phyloP scores from a whole-genome alignment of 2,329 filamentous ascomycete genomes.

The Bipolaris victoriae region DNA sequence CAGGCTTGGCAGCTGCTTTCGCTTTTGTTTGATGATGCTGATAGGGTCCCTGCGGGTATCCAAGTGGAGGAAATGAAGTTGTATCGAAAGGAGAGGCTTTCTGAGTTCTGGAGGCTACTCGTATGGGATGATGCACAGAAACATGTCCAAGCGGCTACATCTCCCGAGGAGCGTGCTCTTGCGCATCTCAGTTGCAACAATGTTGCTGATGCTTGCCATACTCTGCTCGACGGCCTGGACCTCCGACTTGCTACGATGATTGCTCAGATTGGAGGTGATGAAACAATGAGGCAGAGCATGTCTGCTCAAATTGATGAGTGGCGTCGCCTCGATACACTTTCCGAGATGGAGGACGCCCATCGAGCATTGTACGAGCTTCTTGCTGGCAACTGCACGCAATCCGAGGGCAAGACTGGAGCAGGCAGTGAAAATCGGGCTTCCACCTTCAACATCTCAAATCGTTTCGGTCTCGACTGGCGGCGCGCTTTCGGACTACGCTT shows the following conservation, averaged over 20 bases:
- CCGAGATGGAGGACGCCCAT: slow-evolving; percentile 84
- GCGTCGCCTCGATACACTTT: slow-evolving; percentile 80
- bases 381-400: slow-evolving; percentile 83
- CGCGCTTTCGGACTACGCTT: slow-evolving; percentile 89
- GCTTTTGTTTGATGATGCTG: slow-evolving; percentile 76
- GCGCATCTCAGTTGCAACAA: slow-evolving; percentile 79
- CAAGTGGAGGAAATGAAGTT: slow-evolving; percentile 51
- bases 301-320: slow-evolving; percentile 81
- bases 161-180: slow-evolving; percentile 82
- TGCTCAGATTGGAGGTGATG: slow-evolving; percentile 80
- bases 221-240: slow-evolving; percentile 76
- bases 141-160: slow-evolving; percentile 63
- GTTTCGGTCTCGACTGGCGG: slow-evolving; percentile 89
- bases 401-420: slow-evolving; percentile 74
- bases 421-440: slow-evolving; percentile 79
- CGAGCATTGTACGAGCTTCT: slow-evolving; percentile 89
- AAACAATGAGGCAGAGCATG: slow-evolving; percentile 73
- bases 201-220: slow-evolving; percentile 80
- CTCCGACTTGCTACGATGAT: slow-evolving; percentile 85
- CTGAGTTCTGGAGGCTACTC: slow-evolving; percentile 65
- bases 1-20: slow-evolving; percentile 85
- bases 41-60: slow-evolving; percentile 46
- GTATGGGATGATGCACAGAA: slow-evolving; percentile 49
- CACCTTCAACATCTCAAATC: slow-evolving; percentile 80
- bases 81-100: slow-evolving; percentile 66